Conservation (phyloP, 768 basidiomycete species). For the Tylopilus intermedius region DNA sequence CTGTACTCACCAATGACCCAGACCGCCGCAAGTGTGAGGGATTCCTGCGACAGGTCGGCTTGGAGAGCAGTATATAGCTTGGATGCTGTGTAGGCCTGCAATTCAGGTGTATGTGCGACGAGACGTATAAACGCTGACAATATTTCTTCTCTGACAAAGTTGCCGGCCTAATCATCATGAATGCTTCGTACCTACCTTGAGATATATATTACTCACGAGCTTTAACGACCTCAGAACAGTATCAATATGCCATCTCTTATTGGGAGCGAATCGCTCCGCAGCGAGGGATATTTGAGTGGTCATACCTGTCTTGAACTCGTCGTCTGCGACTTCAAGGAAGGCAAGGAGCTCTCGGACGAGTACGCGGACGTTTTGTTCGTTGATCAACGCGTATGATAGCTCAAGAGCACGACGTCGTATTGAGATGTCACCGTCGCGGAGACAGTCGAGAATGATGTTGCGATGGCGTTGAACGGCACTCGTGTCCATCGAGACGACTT, state of each 20-base stretch:
- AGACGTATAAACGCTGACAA: conserved; percentile 92
- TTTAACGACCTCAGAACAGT: conserved; percentile 90
- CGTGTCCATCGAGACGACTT: conserved; percentile 96
- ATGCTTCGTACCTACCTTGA: not conserved
- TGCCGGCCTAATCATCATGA: conserved; percentile 68
- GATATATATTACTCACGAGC: conserved; percentile 53
- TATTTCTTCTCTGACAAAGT: conserved; percentile 96
- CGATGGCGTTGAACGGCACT: conserved; percentile 97
- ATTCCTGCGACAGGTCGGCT: conserved; percentile 93
- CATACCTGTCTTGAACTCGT: conserved; percentile 97
- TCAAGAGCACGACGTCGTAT: conserved; percentile 95
- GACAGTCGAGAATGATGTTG: conserved; percentile 97
- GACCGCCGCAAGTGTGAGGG: conserved; percentile 84
- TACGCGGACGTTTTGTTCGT: conserved; percentile 89
- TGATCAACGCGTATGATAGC: conserved; percentile 94
- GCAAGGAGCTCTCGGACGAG: conserved; percentile 89
- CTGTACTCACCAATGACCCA: conserved; percentile 98
- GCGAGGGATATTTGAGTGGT: conserved; percentile 96
- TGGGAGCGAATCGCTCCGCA: conserved; percentile 94
- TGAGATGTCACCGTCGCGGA: conserved; percentile 98
- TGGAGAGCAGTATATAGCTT: conserved; percentile 84
- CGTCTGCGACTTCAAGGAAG: conserved; percentile 97
- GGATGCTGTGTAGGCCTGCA: conserved; percentile 92
- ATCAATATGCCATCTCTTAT: conserved; percentile 99
- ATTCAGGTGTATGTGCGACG: conserved; percentile 93